Evolutionary conservation across 148 eudicot species (phyloP).

Genomic region (Rhododendron vialii): DNA sequence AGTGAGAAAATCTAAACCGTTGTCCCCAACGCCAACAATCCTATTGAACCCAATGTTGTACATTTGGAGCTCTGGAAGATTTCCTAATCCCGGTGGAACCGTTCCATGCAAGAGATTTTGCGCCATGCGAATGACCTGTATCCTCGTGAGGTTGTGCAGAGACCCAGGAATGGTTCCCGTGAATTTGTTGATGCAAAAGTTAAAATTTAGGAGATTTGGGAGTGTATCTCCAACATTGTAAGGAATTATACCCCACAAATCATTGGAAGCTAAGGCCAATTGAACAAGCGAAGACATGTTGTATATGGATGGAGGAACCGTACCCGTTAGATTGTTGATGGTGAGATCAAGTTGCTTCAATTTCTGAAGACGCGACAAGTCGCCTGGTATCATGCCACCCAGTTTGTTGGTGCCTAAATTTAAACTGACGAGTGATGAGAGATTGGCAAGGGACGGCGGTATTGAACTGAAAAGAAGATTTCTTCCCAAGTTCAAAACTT

Average conservation of each 20-base stretch:
- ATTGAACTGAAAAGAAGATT: conserved; percentile 22
- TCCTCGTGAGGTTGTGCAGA: conserved; percentile 33
- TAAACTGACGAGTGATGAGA: conserved; percentile 20
- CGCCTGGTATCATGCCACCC: conserved; percentile 25
- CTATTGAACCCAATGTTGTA: conserved; percentile 37
- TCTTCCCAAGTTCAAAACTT: conserved; percentile 21
- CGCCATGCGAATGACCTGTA: conserved; percentile 27
- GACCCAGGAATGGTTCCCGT: conserved; percentile 34
- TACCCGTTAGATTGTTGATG: conserved; percentile 30
- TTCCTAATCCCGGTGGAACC: conserved; percentile 36
- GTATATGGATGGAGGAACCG: conserved; percentile 27
- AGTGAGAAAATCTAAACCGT: conserved; percentile 28
- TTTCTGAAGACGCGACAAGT: conserved; percentile 17
- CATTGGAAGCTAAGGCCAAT: conserved; percentile 33
- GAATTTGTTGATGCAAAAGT: conserved; percentile 34
- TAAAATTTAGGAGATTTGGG: conserved; percentile 33
- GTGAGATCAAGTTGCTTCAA: conserved; percentile 27
- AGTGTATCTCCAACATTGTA: conserved; percentile 27
- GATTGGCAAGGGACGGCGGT: conserved; percentile 26
- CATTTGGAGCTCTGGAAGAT: conserved; percentile 27
- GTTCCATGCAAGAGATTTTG: conserved; percentile 30
- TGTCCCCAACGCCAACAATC: conserved; percentile 23
- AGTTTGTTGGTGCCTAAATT: conserved; percentile 29
- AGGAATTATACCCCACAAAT: conserved; percentile 31
- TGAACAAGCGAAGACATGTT: conserved; percentile 33